Percentiles rank a stretch among this genome's conserved stretches.
Conservation (phyloP, 1,139 yeast species). For the Kluyveromyces sp. region DNA sequence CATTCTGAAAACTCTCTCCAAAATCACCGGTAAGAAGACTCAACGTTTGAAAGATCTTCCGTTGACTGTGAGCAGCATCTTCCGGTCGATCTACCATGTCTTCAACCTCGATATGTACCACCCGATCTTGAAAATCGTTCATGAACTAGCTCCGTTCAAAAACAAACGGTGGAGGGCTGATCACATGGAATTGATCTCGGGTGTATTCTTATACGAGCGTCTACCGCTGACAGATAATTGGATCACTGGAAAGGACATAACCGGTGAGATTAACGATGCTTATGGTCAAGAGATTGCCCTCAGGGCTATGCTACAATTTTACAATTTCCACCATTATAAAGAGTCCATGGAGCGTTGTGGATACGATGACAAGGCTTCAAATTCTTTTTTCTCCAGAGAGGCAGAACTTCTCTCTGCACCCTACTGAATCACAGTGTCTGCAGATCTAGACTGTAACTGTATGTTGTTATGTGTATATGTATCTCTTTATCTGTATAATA, state of each 20-base stretch:
- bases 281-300: slow-evolving; percentile 83
- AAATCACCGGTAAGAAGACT: slow-evolving; percentile 28
- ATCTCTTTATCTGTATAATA: not conserved
- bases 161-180: slow-evolving; percentile 92
- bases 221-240: slow-evolving; percentile 75
- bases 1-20: slow-evolving; percentile 20
- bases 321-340: slow-evolving; percentile 57
- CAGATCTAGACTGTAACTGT: not conserved
- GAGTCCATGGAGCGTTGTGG: slow-evolving; percentile 50
- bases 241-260: slow-evolving; percentile 80
- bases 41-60: slow-evolving; percentile 32
- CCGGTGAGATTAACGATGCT: slow-evolving; percentile 68
- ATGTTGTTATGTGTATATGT: not conserved
- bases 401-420: slow-evolving; percentile 26
- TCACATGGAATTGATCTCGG: slow-evolving; percentile 90
- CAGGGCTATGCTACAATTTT: slow-evolving; percentile 71
- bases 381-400: slow-evolving; percentile 36
- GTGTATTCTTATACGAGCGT: slow-evolving; percentile 71
- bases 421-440: slow-evolving; percentile 2
- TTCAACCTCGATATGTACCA: slow-evolving; percentile 58
- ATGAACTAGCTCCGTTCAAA: slow-evolving; percentile 79
- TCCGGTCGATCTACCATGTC: slow-evolving; percentile 32
- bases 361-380: slow-evolving; percentile 37
- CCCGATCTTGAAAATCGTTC: slow-evolving; percentile 67
- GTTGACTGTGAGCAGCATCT: slow-evolving; percentile 27